Evolutionary conservation across 805 yeast genomes (phyloP).

Genomic region (Soucietia sequanensis): DNA sequence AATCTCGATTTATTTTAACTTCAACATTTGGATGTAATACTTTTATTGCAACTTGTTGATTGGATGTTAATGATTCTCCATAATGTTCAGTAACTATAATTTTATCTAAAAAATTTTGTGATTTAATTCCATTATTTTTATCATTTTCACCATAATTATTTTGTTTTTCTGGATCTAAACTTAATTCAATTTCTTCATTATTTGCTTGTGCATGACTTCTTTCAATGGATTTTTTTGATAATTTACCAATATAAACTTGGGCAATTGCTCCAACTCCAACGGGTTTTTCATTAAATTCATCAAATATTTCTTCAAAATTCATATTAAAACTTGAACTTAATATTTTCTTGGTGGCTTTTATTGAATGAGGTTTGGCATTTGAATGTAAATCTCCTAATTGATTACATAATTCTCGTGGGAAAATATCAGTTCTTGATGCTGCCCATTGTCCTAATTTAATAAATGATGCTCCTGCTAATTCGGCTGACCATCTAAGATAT

Average conservation of each 20-base stretch:
- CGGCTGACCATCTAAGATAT: slow-evolving; percentile 63
- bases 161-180: slow-evolving; percentile 11
- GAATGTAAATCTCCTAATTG: slow-evolving; percentile 80
- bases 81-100: slow-evolving; percentile 32
- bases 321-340: slow-evolving; percentile 56
- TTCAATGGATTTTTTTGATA: slow-evolving; percentile 46
- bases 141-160: slow-evolving; percentile 6
- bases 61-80: slow-evolving; percentile 32
- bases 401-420: slow-evolving; percentile 73
- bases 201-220: slow-evolving; percentile 24
- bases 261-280: slow-evolving; percentile 99
- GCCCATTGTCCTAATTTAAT: slow-evolving; percentile 98
- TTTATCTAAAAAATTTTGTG: slow-evolving; percentile 25
- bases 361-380: slow-evolving; percentile 71
- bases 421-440: slow-evolving; percentile 92
- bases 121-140: slow-evolving; percentile 9
- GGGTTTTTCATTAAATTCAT: slow-evolving; percentile 71
- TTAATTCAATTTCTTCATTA: slow-evolving; percentile 18
- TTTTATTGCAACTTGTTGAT: slow-evolving; percentile 78
- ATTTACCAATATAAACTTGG: slow-evolving; percentile 80
- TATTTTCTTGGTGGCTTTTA: slow-evolving; percentile 56
- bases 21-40: slow-evolving; percentile 89
- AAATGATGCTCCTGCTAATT: slow-evolving; percentile 89
- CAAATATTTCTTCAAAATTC: slow-evolving; percentile 73
- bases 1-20: slow-evolving; percentile 69